Evolutionary conservation across 768 basidiomycete genomes (phyloP).

Genomic region (Termitomyces sp.): DNA sequence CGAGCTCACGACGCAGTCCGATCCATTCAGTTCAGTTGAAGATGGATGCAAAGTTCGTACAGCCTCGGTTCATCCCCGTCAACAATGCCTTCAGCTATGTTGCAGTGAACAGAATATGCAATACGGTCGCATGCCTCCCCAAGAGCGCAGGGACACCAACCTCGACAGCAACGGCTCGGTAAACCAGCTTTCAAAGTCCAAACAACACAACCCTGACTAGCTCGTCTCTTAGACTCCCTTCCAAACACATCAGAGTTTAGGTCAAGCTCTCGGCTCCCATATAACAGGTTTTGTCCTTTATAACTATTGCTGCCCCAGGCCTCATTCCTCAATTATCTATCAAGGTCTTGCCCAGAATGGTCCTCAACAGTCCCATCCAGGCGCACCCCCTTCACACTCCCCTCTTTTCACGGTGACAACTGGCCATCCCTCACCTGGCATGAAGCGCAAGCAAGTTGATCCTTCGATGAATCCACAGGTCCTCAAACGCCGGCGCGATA

Average conservation of each 20-base stretch:
- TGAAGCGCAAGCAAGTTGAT: conserved; percentile 52
- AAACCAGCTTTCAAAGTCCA: conserved; percentile 26
- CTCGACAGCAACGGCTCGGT: conserved; percentile 59
- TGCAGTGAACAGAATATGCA: conserved; percentile 55
- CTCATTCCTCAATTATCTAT: conserved; percentile 31
- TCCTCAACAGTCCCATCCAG: conserved; percentile 25
- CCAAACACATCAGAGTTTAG: conserved; percentile 53
- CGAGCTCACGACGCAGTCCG: conserved; percentile 13
- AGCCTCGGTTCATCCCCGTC: conserved; percentile 17
- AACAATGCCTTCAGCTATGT: conserved; percentile 17
- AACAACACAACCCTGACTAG: conserved; percentile 22
- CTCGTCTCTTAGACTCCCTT: conserved; percentile 40
- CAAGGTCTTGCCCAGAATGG: conserved; percentile 31
- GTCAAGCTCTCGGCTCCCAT: conserved; percentile 56
- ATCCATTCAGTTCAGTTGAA: conserved; percentile 27
- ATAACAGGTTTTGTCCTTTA: conserved; percentile 31
- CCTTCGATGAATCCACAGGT: conserved; percentile 25
- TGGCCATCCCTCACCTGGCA: conserved; percentile 29
- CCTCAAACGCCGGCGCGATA: conserved; percentile 42
- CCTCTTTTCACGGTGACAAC: conserved; percentile 32
- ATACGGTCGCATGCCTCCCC: conserved; percentile 51
- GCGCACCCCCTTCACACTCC: conserved; percentile 28
- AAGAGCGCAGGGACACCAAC: conserved; percentile 49
- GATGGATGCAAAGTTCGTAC: conserved; percentile 40
- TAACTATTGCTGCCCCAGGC: conserved; percentile 15